Evolutionary conservation across 805 yeast species (phyloP).

Genomic region (Ogataea ramenticola): DNA sequence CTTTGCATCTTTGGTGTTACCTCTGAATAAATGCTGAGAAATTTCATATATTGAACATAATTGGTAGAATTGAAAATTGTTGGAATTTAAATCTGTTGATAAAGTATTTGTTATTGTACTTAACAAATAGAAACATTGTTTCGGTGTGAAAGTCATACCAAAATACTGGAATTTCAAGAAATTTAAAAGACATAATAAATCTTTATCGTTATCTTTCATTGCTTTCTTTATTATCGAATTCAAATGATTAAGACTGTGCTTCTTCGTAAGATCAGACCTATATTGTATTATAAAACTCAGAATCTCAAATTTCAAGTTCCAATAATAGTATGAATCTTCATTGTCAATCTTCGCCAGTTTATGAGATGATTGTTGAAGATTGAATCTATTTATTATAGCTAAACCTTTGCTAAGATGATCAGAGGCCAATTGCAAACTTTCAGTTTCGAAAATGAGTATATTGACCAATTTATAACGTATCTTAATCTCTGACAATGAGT

Average conservation of each 20-base stretch:
- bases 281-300: constrained; percentile 32
- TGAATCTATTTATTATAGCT: constrained; percentile 21
- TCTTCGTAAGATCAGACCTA: constrained; percentile 13
- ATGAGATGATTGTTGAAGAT: not conserved
- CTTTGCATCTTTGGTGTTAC: constrained; percentile 18
- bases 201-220: constrained; percentile 5
- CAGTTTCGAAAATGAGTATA: constrained; percentile 34
- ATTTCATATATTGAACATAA: constrained; percentile 23
- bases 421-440: constrained; percentile 33
- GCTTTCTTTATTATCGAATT: constrained; percentile 19
- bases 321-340: not conserved
- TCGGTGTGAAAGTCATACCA: constrained; percentile 19
- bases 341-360: too few relatives aligned
- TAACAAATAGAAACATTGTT: constrained; percentile 17
- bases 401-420: constrained; percentile 26
- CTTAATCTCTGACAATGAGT: constrained; percentile 25
- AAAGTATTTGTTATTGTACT: constrained; percentile 7
- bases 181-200: constrained; percentile 23
- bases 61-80: constrained; percentile 13
- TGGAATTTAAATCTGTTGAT: constrained; percentile 2
- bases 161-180: constrained; percentile 26
- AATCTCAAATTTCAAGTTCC: constrained; percentile 27
- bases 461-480: constrained; percentile 30
- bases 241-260: constrained; percentile 25
- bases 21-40: constrained; percentile 25